Conservation (phyloP, 148 eudicot genomes). For the Oxyria digyna region DNA sequence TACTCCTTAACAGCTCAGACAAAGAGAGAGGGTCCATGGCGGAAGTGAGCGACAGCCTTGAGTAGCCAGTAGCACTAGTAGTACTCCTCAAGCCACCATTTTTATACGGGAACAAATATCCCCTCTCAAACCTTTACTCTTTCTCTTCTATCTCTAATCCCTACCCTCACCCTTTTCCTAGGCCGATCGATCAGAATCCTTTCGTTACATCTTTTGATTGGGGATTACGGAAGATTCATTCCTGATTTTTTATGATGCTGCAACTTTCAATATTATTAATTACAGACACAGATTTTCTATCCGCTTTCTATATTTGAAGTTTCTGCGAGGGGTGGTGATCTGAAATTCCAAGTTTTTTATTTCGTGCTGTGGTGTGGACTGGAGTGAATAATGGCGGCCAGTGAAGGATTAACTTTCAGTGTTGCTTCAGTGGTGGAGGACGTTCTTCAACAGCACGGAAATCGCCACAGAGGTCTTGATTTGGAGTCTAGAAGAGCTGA, state of each 20-base stretch:
- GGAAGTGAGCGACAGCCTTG: slow-evolving; percentile 1
- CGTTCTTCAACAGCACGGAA: slow-evolving; percentile 79
- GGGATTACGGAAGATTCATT: background rate
- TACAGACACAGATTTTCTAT: background rate
- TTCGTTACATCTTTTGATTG: background rate
- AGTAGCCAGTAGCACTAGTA: background rate
- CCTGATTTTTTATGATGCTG: slow-evolving; percentile 5
- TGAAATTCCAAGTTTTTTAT: too few relatives aligned
- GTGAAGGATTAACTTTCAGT: slow-evolving; percentile 19
- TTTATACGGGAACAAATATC: background rate
- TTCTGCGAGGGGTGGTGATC: background rate
- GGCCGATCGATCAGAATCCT: background rate
- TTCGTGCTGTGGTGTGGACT: too few relatives aligned
- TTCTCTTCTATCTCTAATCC: background rate
- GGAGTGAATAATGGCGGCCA: slow-evolving; percentile 30
- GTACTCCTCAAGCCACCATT: background rate
- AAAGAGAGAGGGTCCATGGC: slow-evolving; percentile 6
- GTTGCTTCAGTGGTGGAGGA: slow-evolving; percentile 69
- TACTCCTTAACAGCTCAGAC: background rate
- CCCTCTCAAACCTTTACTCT: background rate
- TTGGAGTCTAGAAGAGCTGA: slow-evolving; percentile 56
- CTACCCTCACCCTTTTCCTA: background rate
- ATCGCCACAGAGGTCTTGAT: slow-evolving; percentile 38
- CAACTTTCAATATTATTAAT: background rate
- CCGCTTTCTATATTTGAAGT: slow-evolving; percentile 1